phyloP scores from a whole-genome alignment of 108 stramenopile genomes.

The Pseudonitzschia delicatissima region DNA sequence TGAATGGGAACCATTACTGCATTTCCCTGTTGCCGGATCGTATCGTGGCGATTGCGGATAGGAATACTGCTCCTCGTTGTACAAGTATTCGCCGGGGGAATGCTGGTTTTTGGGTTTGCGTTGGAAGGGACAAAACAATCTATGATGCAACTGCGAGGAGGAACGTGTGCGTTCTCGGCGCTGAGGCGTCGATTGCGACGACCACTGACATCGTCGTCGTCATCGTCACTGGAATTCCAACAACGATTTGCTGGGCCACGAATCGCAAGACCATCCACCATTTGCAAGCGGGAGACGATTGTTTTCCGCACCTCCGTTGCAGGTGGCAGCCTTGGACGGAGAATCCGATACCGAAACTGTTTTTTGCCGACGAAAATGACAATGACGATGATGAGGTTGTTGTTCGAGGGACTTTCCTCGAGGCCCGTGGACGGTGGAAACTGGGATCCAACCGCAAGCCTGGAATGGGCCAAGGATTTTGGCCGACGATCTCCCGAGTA shows the following conservation, averaged over 20 bases:
- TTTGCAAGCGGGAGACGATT: too few species aligned
- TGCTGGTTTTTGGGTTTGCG: too few species aligned
- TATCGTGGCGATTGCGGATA: conserved; percentile 10
- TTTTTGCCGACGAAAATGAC: too few species aligned
- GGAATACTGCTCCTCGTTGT: conserved; percentile 5
- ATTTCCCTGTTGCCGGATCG: background rate
- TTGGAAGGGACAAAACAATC: too few species aligned
- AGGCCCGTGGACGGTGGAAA: conserved; percentile 48
- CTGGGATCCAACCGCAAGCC: conserved; percentile 60
- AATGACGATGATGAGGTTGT: background rate
- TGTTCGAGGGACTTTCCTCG: conserved; percentile 31
- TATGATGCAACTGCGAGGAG: background rate
- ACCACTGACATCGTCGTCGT: background rate
- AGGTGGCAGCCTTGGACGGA: too few species aligned
- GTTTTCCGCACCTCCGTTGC: too few species aligned
- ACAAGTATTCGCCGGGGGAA: too few species aligned
- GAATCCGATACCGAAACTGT: background rate
- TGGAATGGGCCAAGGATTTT: conserved; percentile 66
- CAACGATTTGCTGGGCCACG: too few species aligned
- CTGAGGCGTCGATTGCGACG: background rate
- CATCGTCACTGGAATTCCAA: too few species aligned
- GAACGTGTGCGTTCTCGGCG: background rate
- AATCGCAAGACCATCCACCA: too few species aligned
- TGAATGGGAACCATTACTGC: conserved; percentile 9
- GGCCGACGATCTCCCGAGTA: conserved; percentile 55